A percentile compares a stretch with the other conserved stretches of the same genome.
phyloP scores from a whole-genome alignment of 257 asterid genomes.

The Nicotiana undulata region DNA sequence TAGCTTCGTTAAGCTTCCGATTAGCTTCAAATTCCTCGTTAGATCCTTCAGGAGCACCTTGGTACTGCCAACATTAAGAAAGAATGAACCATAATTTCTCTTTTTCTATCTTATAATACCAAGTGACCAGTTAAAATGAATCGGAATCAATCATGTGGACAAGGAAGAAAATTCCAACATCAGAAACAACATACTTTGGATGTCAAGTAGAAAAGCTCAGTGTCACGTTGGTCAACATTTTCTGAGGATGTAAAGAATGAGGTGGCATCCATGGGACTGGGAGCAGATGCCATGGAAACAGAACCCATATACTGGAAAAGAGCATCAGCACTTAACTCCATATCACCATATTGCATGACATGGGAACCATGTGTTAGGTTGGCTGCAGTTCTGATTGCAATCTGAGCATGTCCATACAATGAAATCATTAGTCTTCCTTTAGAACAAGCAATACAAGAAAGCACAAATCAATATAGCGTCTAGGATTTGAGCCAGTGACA shows the following conservation, averaged over 20 bases:
- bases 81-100: neutral
- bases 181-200: conserved; percentile 44
- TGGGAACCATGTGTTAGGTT: neutral
- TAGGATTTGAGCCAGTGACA: neutral
- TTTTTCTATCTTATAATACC: neutral
- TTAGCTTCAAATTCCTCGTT: conserved; percentile 61
- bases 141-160: neutral
- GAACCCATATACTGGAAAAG: neutral
- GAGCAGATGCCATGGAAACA: neutral
- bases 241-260: conserved; percentile 40
- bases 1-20: conserved; percentile 58
- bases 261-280: conserved; percentile 26
- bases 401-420: conserved; percentile 43
- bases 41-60: conserved; percentile 67
- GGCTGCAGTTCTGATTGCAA: neutral
- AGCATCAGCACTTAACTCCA: neutral
- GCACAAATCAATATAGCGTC: neutral
- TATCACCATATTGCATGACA: conserved; percentile 10
- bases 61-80: conserved; percentile 24
- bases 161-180: neutral
- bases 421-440: neutral
- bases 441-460: conserved; percentile 10
- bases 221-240: conserved; percentile 72
- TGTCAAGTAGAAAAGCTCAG: conserved; percentile 79
- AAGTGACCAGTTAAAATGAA: neutral